Conservation (phyloP, 2,329 filamentous ascomycete species). For the Fusarium sp. region DNA sequence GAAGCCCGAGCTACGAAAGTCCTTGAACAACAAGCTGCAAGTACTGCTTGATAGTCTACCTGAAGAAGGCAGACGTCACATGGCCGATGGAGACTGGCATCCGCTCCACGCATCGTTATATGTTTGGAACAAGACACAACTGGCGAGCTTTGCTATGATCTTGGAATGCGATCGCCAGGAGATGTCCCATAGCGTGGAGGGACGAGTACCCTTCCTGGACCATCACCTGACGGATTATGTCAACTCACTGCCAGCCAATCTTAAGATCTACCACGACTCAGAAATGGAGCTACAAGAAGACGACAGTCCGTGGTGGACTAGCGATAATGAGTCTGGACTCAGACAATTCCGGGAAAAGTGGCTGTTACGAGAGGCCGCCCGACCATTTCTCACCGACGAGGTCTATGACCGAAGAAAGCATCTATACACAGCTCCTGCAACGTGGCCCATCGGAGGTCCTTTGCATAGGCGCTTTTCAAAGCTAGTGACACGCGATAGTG, state of each 20-base stretch:
- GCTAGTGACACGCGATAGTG: not conserved
- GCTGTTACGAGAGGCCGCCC: not conserved
- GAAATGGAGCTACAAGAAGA: not conserved
- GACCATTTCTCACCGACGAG: not conserved
- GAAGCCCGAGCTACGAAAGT: not conserved
- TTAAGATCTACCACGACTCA: not conserved
- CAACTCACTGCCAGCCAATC: not conserved
- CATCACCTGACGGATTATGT: not conserved
- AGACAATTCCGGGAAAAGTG: not conserved
- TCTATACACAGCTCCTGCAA: not conserved
- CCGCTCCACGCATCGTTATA: not conserved
- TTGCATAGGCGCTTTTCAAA: not conserved
- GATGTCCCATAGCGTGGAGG: slow-evolving; percentile 2
- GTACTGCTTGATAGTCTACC: not conserved
- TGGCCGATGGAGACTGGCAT: not conserved
- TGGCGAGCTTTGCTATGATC: not conserved
- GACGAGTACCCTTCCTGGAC: not conserved
- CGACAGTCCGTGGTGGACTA: not conserved
- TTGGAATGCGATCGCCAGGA: not conserved
- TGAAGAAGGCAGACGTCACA: not conserved
- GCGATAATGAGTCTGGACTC: not conserved
- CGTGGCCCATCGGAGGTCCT: not conserved
- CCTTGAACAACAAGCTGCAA: not conserved
- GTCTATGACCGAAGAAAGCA: slow-evolving; percentile 1
- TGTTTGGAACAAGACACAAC: not conserved